Evolutionary conservation across 2,329 filamentous ascomycete genomes (phyloP).

Genomic region (Tolypocladium tundrense): DNA sequence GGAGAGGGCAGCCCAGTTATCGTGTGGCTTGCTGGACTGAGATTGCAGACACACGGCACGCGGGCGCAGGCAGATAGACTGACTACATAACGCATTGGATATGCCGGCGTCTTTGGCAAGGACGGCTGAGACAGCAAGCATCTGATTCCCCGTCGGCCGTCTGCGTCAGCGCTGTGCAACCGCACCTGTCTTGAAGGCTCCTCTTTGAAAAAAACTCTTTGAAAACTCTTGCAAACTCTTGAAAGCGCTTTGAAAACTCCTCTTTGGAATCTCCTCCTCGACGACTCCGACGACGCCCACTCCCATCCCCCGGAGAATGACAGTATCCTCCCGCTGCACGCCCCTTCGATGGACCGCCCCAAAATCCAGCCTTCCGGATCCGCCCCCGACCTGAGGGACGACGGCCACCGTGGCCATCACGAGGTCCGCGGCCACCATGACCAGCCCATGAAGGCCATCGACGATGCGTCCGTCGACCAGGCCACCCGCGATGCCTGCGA

Average conservation of each 20-base stretch:
- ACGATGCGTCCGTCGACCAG: constrained; percentile 12
- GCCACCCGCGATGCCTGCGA: constrained; percentile 25
- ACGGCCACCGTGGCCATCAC: background rate
- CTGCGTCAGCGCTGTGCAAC: background rate
- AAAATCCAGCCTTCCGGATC: constrained; percentile 1
- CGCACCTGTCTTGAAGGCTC: background rate
- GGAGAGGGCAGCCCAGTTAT: background rate
- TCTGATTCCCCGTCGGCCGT: background rate
- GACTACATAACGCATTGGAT: background rate
- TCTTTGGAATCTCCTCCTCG: background rate
- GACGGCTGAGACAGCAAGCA: background rate
- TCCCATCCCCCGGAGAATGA: constrained; percentile 3
- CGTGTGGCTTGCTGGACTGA: background rate
- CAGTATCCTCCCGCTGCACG: background rate
- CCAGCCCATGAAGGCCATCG: background rate
- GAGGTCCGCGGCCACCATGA: background rate
- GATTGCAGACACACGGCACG: background rate
- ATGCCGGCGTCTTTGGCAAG: background rate
- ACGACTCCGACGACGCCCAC: too few relatives aligned
- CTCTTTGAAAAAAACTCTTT: too few relatives aligned
- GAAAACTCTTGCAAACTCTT: background rate
- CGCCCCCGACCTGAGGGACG: background rate
- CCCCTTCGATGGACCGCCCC: constrained; percentile 6
- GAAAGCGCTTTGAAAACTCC: background rate
- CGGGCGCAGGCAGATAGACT: background rate